Evolutionary conservation across 306 rosid species (phyloP).

Genomic region (Vicia sativa): DNA sequence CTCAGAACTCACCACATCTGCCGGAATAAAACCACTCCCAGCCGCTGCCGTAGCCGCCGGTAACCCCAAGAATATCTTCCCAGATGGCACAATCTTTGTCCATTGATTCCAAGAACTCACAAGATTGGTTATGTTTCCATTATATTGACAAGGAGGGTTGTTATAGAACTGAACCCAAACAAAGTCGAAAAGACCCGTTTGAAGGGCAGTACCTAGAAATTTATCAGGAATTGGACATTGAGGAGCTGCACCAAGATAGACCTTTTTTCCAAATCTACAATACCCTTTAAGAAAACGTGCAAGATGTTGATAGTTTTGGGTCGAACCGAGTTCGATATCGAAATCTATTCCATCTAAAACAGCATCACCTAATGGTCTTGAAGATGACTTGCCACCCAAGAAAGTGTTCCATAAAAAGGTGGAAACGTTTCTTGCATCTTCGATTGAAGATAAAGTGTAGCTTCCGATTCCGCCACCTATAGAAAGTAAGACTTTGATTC

Average conservation of each 20-base stretch:
- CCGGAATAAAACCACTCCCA: conserved; percentile 65
- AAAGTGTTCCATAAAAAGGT: conserved; percentile 61
- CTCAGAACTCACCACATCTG: conserved; percentile 50
- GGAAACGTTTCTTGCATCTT: conserved; percentile 56
- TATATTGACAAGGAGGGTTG: conserved; percentile 50
- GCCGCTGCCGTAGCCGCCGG: conserved; percentile 64
- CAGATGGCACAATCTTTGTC: conserved; percentile 42
- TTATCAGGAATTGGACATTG: conserved; percentile 79
- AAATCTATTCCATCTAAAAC: conserved; percentile 77
- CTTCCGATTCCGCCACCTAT: conserved; percentile 67
- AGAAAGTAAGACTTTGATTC: conserved; percentile 66
- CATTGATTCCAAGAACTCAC: conserved; percentile 63
- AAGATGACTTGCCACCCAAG: conserved; percentile 65
- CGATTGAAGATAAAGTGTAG: conserved; percentile 56
- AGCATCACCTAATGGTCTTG: conserved; percentile 69
- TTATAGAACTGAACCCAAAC: conserved; percentile 68
- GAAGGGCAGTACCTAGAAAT: conserved; percentile 51
- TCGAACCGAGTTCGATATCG: conserved; percentile 69
- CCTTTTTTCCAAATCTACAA: conserved; percentile 22
- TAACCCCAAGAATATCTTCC: conserved; percentile 60
- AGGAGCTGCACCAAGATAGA: conserved; percentile 75
- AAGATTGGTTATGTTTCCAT: conserved; percentile 56
- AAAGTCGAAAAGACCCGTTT: conserved; percentile 62
- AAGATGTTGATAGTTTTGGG: conserved; percentile 44
- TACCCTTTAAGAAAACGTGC: conserved; percentile 50